A percentile compares a stretch with the other conserved stretches of the same genome.
These are phyloP conservation scores for Pseudoturritis turrita DNA, from an alignment of 345 rosid genomes.

Conservation along the genomic window DNA sequence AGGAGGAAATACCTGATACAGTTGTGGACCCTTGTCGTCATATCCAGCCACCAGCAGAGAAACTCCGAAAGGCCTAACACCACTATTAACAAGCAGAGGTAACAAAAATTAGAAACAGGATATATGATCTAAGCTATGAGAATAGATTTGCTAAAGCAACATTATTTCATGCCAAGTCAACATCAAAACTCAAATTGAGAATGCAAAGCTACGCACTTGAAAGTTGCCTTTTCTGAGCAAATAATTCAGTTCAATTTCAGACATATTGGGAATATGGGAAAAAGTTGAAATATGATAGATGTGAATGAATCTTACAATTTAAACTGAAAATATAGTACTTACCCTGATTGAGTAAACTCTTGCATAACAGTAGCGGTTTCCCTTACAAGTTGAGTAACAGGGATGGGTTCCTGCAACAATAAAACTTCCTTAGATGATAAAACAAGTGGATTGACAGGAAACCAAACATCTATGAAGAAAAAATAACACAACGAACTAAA, in stretches of 20 bases:
- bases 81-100: conserved; percentile 39
- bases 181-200: neutral
- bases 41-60: conserved; percentile 87
- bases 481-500: neutral
- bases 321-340: neutral
- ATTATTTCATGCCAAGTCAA: neutral
- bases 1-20: conserved; percentile 66
- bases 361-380: conserved; percentile 99
- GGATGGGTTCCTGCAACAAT: conserved; percentile 76
- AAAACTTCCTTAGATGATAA: conserved; percentile 3
- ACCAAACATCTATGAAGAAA: neutral
- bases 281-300: neutral
- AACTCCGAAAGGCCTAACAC: conserved; percentile 96
- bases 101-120: neutral
- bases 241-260: neutral
- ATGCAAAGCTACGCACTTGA: neutral
- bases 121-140: neutral
- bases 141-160: neutral
- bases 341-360: conserved; percentile 98
- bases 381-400: conserved; percentile 97
- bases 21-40: conserved; percentile 93
- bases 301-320: neutral
- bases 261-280: neutral
- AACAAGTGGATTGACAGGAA: neutral
- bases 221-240: neutral